Evolutionary conservation across 176 grass and related monocot species (phyloP).

Genomic region (Rhynchospora breviuscula): DNA sequence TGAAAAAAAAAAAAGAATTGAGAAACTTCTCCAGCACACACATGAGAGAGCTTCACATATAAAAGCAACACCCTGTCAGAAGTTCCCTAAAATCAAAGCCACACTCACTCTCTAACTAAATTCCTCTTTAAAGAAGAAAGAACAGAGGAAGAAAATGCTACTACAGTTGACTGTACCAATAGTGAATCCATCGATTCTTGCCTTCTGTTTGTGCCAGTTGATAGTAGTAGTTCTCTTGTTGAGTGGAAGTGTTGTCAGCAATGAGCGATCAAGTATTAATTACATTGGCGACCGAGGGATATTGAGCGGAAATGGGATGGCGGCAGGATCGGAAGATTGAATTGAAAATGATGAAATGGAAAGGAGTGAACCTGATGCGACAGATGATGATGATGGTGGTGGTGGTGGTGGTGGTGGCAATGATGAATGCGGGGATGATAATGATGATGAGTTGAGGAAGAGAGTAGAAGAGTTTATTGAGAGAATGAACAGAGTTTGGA

Average conservation of each 20-base stretch:
- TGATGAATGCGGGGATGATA: no score
- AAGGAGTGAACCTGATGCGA: neutral
- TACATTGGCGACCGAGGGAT: neutral
- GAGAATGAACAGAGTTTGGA: slow-evolving; percentile 61
- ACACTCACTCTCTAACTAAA: neutral
- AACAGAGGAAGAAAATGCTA: neutral
- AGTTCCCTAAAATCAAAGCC: neutral
- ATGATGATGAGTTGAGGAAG: slow-evolving; percentile 32
- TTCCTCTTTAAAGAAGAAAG: neutral
- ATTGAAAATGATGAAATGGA: neutral
- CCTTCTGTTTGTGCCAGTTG: slow-evolving; percentile 58
- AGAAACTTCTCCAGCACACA: slow-evolving; percentile 25
- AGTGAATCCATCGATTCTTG: slow-evolving; percentile 30
- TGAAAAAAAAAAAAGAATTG: neutral
- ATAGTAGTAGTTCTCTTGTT: slow-evolving; percentile 42
- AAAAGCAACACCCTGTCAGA: neutral
- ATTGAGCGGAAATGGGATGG: neutral
- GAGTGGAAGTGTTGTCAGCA: neutral
- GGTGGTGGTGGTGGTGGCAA: no score
- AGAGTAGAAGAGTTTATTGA: slow-evolving; percentile 54
- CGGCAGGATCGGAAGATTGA: neutral
- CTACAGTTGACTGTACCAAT: neutral
- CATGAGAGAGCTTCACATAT: slow-evolving; percentile 2
- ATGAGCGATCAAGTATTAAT: neutral
- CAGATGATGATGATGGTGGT: neutral